Base-by-base conservation (phyloP, 257 asterid genomes). In the Penstemon barbatus region DNA sequence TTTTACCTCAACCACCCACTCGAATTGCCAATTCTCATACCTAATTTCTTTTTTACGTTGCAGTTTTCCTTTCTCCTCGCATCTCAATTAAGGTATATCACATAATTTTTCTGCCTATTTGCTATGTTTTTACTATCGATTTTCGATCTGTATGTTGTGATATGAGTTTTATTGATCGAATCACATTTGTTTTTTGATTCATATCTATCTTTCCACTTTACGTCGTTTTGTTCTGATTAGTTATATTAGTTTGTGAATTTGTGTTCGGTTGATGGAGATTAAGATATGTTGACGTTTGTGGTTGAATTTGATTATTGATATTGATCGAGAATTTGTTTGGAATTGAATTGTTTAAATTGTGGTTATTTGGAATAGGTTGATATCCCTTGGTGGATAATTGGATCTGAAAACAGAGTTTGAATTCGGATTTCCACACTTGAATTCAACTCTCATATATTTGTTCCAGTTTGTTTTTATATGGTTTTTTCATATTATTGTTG, bases 71-170 rank as follows among this genome's bases (percentile, higher is more conserved):
- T 33, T 37, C 66, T 63, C 57, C 61, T 43, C 63, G 53, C 78
- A 57, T 65, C 76, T 44, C 18, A 65, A 62, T 19, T 57, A 65
- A 81, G 85, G 85, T 81, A 68, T 62, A 5, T 9, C 49, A 6
- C 2, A 9, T 19, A 3, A 13, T 46, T 4, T 46, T 9, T 2
- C 10, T 9, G 8, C 4, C 51, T 7, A 46, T 46, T 46, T 46
- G 3, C 10, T 1, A 6, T 6, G 4, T 49, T 49, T 5, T 25
- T 25, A 25, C 33, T 25, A 25, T 25, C 33, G 33, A 25, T 25
- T 25, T 25, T 25, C 33, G 33, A 25, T 25, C 33, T 25, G 33
- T 25, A 25, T 25, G 33, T 25, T 25, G 33, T 25, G 2, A 25
- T 25, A 25, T 25, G 33, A 25, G 33, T 25, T 25, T 6, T 33